A percentile compares a stretch with the other conserved stretches of the same genome.
phyloP scores from a whole-genome alignment of 805 yeast species.

The Ogataea pini region DNA sequence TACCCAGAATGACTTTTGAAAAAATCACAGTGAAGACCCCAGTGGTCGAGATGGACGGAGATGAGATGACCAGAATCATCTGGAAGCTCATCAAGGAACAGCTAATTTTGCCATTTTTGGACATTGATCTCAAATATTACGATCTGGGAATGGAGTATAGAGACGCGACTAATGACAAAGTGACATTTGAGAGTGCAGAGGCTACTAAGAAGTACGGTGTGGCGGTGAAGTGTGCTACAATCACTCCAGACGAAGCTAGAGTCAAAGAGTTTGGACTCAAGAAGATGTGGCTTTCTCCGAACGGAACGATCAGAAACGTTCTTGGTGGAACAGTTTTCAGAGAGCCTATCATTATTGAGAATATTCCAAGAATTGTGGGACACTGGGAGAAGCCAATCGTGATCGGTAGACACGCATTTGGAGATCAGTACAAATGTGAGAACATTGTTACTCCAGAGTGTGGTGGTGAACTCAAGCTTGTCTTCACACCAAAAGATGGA shows the following conservation, averaged over 20 bases:
- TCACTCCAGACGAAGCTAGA: constrained; percentile 97
- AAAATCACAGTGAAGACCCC: constrained; percentile 85
- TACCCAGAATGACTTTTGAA: constrained; percentile 24
- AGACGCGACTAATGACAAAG: constrained; percentile 84
- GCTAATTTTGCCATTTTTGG: constrained; percentile 80
- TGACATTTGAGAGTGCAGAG: constrained; percentile 84
- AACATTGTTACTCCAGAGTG: constrained; percentile 73
- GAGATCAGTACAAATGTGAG: constrained; percentile 95
- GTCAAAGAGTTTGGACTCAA: constrained; percentile 87
- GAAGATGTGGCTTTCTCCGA: constrained; percentile 97
- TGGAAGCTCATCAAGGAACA: constrained; percentile 89
- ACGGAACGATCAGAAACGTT: constrained; percentile 94
- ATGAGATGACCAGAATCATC: constrained; percentile 95
- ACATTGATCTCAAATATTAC: constrained; percentile 87
- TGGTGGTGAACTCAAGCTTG: constrained; percentile 77
- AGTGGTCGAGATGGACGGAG: constrained; percentile 96
- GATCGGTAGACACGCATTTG: constrained; percentile 96
- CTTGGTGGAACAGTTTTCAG: constrained; percentile 96
- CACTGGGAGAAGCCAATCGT: constrained; percentile 95
- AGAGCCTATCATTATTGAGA: constrained; percentile 87
- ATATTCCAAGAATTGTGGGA: constrained; percentile 85
- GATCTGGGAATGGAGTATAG: constrained; percentile 86
- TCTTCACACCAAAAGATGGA: constrained; percentile 72
- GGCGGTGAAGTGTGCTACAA: constrained; percentile 96
- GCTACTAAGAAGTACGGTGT: constrained; percentile 89